Conservation (phyloP, 225 moss, liverwort and hornwort species). For the Marchantia polymorpha region DNA sequence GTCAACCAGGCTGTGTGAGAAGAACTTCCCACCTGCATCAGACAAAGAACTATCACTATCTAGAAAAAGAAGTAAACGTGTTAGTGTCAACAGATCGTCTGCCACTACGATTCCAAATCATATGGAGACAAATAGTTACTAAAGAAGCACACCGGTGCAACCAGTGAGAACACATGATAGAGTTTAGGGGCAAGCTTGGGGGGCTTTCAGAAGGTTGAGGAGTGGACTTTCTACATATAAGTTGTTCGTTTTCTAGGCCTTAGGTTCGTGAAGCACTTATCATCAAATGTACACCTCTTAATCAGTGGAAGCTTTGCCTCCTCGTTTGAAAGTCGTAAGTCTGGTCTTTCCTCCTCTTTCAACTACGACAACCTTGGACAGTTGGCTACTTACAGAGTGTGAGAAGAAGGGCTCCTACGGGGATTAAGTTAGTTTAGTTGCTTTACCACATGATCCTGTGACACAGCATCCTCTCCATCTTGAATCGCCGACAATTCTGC, state of each 20-base stretch:
- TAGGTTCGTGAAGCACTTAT: background rate
- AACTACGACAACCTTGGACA: background rate
- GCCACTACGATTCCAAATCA: background rate
- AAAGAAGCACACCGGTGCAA: background rate
- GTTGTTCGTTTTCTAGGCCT: background rate
- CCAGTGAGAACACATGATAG: background rate
- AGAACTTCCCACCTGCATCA: conserved; percentile 52
- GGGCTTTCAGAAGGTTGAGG: too few species aligned
- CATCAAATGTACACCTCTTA: background rate
- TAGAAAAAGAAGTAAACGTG: background rate
- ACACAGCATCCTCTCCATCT: conserved; percentile 10
- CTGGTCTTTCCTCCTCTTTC: background rate
- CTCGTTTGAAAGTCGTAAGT: background rate
- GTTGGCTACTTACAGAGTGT: background rate
- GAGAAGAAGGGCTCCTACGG: background rate
- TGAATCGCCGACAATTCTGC: background rate
- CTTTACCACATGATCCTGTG: conserved; percentile 13
- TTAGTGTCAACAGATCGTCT: background rate
- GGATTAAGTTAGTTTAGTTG: background rate
- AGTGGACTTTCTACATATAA: too few species aligned
- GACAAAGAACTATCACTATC: background rate
- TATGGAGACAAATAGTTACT: background rate
- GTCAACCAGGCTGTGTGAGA: conserved; percentile 62
- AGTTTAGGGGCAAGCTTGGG: background rate
- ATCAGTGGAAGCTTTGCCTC: background rate